A percentile compares a stretch with the other conserved stretches of the same genome.
phyloP scores from a whole-genome alignment of 2,329 filamentous ascomycete genomes.

The Cephalotrichum gorgonifer region DNA sequence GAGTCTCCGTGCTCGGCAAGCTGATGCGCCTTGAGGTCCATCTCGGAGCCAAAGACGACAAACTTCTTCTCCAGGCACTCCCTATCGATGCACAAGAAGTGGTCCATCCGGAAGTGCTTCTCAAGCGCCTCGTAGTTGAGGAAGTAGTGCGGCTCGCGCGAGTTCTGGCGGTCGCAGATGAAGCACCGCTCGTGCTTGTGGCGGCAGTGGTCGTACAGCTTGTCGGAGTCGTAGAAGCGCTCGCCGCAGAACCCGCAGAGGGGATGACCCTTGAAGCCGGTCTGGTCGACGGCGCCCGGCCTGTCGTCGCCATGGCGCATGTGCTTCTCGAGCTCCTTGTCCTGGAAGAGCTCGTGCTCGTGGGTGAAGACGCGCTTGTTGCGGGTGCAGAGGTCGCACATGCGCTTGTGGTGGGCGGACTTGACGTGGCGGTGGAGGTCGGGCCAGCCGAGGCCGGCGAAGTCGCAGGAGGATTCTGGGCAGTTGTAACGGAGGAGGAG shows the following conservation, averaged over 20 bases:
- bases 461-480: conserved; percentile 69
- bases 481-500: conserved; percentile 90
- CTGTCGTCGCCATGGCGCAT: conserved; percentile 86
- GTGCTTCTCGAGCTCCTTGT: conserved; percentile 71
- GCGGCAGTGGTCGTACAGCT: conserved; percentile 86
- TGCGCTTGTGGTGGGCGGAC: conserved; percentile 70
- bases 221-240: conserved; percentile 92
- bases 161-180: conserved; percentile 68
- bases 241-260: conserved; percentile 87
- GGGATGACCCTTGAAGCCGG: conserved; percentile 91
- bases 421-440: conserved; percentile 67
- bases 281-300: conserved; percentile 83
- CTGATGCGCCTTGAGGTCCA: conserved; percentile 92
- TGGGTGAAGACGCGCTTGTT: conserved; percentile 99
- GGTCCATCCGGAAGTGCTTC: conserved; percentile 76
- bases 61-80: conserved; percentile 97
- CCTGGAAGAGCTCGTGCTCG: conserved; percentile 86
- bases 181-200: conserved; percentile 94
- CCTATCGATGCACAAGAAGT: conserved; percentile 73
- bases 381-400: conserved; percentile 81
- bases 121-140: conserved; percentile 80
- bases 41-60: conserved; percentile 87
- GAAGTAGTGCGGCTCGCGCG: conserved; percentile 78
- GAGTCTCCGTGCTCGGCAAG: conserved; percentile 70
- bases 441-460: conserved; percentile 60